Conservation (phyloP, 805 yeast species). For the Saturnispora quitensis region DNA sequence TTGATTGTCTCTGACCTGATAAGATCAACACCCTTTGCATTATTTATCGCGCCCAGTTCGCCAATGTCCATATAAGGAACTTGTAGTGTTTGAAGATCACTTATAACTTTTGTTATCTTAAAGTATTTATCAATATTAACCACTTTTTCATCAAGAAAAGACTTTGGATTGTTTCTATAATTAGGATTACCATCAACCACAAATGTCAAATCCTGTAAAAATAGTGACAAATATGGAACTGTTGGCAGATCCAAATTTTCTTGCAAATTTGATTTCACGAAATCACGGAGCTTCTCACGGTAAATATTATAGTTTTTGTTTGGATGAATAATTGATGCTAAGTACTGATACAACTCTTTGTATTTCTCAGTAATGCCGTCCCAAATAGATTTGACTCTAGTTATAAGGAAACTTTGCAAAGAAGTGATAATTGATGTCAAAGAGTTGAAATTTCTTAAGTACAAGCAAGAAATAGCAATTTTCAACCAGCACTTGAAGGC, state of each 20-base stretch:
- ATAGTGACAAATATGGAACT: conserved; percentile 69
- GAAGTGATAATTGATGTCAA: conserved; percentile 73
- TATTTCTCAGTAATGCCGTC: conserved; percentile 48
- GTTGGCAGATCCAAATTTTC: conserved; percentile 44
- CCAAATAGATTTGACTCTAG: conserved; percentile 58
- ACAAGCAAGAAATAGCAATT: conserved; percentile 61
- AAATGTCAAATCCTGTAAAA: conserved; percentile 71
- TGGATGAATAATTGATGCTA: conserved; percentile 64
- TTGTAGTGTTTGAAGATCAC: conserved; percentile 62
- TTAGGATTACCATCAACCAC: conserved; percentile 76
- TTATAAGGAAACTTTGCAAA: conserved; percentile 61
- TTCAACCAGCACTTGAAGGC: conserved; percentile 65
- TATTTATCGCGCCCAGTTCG: conserved; percentile 22
- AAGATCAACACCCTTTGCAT: conserved; percentile 19
- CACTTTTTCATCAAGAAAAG: conserved; percentile 45
- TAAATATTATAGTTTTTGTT: conserved; percentile 64
- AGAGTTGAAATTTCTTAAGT: conserved; percentile 68
- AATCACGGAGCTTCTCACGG: conserved; percentile 50
- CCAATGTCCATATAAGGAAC: conserved; percentile 40
- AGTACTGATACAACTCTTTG: conserved; percentile 49
- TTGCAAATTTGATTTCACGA: conserved; percentile 38
- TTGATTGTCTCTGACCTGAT: conserved; percentile 25
- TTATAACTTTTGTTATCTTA: conserved; percentile 55
- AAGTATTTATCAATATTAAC: conserved; percentile 68
- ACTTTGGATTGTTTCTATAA: conserved; percentile 44